A percentile compares a stretch with the other conserved stretches of the same genome.
Evolutionary conservation across 257 asterid genomes (phyloP).

Genomic region (Plantago ovata): DNA sequence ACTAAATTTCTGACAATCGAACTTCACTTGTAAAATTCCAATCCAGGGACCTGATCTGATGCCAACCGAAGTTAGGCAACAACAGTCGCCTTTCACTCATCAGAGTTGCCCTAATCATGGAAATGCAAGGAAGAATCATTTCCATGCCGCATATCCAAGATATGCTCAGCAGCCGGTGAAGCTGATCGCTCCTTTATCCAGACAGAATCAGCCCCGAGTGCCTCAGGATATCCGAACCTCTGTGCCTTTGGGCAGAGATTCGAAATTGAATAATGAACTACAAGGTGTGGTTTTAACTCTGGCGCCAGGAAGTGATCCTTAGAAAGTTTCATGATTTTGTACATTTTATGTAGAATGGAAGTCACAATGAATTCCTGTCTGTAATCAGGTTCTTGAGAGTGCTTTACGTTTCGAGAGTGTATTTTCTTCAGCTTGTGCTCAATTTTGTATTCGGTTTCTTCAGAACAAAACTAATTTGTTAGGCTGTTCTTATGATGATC

Average conservation of each 20-base stretch:
- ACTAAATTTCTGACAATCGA: background rate
- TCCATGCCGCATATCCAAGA: slow-evolving; percentile 27
- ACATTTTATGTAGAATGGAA: slow-evolving; percentile 4
- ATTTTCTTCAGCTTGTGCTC: too few species aligned
- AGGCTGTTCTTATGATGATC: too few species aligned
- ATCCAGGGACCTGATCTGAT: slow-evolving; percentile 53
- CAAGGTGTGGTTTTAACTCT: slow-evolving; percentile 76
- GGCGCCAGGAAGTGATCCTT: slow-evolving; percentile 59
- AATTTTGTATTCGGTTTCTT: too few species aligned
- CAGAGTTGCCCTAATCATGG: slow-evolving; percentile 24
- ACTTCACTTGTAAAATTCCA: background rate
- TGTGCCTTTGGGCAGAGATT: slow-evolving; percentile 24
- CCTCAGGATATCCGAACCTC: slow-evolving; percentile 24
- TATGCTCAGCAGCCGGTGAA: slow-evolving; percentile 34
- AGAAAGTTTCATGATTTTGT: slow-evolving; percentile 16
- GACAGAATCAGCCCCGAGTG: slow-evolving; percentile 33
- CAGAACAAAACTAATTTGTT: too few species aligned
- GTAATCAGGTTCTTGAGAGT: too few species aligned
- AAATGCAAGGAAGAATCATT: slow-evolving; percentile 18
- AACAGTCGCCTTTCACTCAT: slow-evolving; percentile 20
- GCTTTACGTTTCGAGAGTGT: too few species aligned
- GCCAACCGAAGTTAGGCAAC: slow-evolving; percentile 40
- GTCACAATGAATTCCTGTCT: too few species aligned
- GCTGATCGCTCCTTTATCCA: slow-evolving; percentile 22
- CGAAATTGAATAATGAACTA: slow-evolving; percentile 49